phyloP scores from a whole-genome alignment of 106 monocot species.

The Triglochin maritima region DNA sequence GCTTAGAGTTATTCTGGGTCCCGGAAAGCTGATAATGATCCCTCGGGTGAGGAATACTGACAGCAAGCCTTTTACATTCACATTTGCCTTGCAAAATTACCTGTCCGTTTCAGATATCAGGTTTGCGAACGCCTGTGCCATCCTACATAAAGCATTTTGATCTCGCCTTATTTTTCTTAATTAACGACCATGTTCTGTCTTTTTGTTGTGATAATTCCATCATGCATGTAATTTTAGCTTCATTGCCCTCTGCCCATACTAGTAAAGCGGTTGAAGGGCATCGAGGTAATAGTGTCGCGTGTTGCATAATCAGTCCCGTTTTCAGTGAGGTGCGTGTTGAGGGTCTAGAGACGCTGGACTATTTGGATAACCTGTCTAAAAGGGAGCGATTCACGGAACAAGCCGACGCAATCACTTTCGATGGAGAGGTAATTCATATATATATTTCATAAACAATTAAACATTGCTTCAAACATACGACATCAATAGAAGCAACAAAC shows the following conservation, averaged over 20 bases:
- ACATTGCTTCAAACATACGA: too few species aligned
- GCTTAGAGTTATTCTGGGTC: conserved; percentile 37
- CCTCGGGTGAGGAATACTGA: conserved; percentile 51
- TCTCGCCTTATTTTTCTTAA: neutral
- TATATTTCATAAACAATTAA: neutral
- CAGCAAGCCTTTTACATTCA: conserved; percentile 36
- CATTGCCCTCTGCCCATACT: too few species aligned
- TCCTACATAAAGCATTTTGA: neutral
- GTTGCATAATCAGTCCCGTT: too few species aligned
- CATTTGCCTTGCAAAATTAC: conserved; percentile 45
- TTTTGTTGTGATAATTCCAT: too few species aligned
- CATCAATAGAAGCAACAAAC: too few species aligned
- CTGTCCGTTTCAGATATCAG: conserved; percentile 55
- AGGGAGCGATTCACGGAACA: conserved; percentile 50
- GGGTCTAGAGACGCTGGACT: conserved; percentile 65
- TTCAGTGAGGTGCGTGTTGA: conserved; percentile 63
- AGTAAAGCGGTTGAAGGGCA: too few species aligned
- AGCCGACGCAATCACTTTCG: conserved; percentile 58
- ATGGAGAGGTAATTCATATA: conserved; percentile 37
- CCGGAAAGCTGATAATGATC: conserved; percentile 43
- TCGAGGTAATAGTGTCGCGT: too few species aligned
- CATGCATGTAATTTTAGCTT: too few species aligned
- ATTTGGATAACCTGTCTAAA: conserved; percentile 49
- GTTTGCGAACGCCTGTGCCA: conserved; percentile 10
- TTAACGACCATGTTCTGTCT: too few species aligned